phyloP scores from a whole-genome alignment of 2,329 filamentous ascomycete genomes.

The Apiospora phragmitis region DNA sequence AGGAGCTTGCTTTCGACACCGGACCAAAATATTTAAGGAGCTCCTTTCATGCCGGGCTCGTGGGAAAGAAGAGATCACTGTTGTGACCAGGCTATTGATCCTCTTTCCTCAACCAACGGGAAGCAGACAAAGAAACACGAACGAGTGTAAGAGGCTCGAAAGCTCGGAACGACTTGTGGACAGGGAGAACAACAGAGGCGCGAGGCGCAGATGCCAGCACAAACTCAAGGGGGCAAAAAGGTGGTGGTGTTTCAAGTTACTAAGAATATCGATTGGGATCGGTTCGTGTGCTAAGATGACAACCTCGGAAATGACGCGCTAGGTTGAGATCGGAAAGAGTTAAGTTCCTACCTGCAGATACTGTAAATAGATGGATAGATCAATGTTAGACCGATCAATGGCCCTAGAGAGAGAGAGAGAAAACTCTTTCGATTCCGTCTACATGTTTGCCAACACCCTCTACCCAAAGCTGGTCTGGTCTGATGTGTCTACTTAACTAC shows the following conservation, averaged over 20 bases:
- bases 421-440: background rate
- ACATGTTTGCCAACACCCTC: background rate
- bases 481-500: too few species aligned
- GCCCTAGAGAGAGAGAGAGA: background rate
- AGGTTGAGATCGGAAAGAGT: background rate
- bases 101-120: background rate
- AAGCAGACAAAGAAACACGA: slow-evolving; percentile 7
- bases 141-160: slow-evolving; percentile 8
- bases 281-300: background rate
- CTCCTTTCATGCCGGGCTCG: background rate
- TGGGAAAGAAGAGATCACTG: background rate
- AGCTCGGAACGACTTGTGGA: slow-evolving; percentile 8
- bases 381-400: background rate
- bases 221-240: slow-evolving; percentile 1
- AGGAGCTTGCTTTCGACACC: background rate
- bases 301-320: slow-evolving; percentile 1
- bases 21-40: background rate
- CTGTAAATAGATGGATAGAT: background rate
- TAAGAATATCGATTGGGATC: slow-evolving; percentile 5
- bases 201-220: slow-evolving; percentile 6
- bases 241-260: slow-evolving; percentile 9
- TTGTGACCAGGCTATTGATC: background rate
- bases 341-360: background rate
- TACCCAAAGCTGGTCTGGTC: too few species aligned
- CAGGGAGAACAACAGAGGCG: slow-evolving; percentile 6